Base-by-base conservation (phyloP, 2,329 filamentous ascomycete genomes). In the Pseudogymnoascus verrucosus region DNA sequence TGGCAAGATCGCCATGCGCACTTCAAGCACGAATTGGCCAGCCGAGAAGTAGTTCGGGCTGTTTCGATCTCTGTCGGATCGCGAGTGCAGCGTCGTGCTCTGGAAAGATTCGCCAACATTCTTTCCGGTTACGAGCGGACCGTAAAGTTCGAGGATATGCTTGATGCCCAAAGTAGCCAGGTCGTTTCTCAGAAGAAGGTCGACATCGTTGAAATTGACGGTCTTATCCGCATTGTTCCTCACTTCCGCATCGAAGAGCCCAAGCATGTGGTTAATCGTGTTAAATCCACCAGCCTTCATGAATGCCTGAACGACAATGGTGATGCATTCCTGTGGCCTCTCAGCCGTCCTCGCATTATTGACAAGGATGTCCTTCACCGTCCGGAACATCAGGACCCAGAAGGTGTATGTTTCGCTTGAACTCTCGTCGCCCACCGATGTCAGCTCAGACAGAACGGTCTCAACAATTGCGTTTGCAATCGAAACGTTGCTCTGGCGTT, bases 281-380 rank as follows among this genome's bases (percentile, higher is more conserved):
- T 86, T 82, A 64, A 99, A 81, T 0, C 95, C 93, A 40, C 86
- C 87, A 59, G 86, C 83, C 65, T 91, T 87, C 74, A 93, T 93
- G 78, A 99, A 97, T 0, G 91, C 89, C 63, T 93, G 83, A 23
- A 99, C 80, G 37, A 98, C 87, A 28, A 95, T 83, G 47, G 91
- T 89, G 62, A 89, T 83, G 12, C 87, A 80, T 66, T 85, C 83
- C 7, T 78, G 70, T 14, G 70, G 68, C 11, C 71, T 70, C 23
- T 78, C 70, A 71, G 71, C 68, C 39, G 69, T 64, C n/a, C 63
- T 68, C 36, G 68, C 62, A 75, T 83, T 82, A 71, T 96, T 91
- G 66, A 95, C 85, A 65, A 96, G 78, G 75, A 96, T 84, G 71
- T 93, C 89, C 40, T 89, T 87, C 63, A 96, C 79, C 0, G 89